These are phyloP conservation scores for Xylaria flabelliformis DNA, from an alignment of 495 filamentous ascomycete genomes.

Conservation along the genomic window DNA sequence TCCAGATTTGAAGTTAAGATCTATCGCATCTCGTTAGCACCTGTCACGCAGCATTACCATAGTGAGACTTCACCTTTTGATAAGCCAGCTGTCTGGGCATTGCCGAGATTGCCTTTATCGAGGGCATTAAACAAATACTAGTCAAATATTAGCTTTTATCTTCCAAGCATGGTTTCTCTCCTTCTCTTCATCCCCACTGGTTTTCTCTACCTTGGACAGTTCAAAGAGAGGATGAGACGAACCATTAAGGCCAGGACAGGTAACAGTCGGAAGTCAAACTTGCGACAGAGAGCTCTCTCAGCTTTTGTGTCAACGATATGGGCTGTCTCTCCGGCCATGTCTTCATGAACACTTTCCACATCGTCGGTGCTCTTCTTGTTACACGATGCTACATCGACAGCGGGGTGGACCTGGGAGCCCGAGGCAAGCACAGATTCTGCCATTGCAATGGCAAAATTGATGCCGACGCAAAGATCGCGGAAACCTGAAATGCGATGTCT, in stretches of 20 bases:
- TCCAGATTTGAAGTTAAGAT: slow-evolving; percentile 63
- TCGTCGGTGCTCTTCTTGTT: slow-evolving; percentile 31
- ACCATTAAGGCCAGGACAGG: slow-evolving; percentile 70
- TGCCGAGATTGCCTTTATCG: slow-evolving; percentile 73
- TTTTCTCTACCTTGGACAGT: not conserved
- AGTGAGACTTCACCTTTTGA: slow-evolving; percentile 48
- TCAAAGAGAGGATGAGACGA: slow-evolving; percentile 28
- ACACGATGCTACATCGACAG: slow-evolving; percentile 11
- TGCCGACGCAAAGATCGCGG: not conserved
- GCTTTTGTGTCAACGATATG: slow-evolving; percentile 49
- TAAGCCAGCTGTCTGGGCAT: slow-evolving; percentile 67
- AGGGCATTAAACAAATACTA: slow-evolving; percentile 66
- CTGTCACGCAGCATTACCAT: not conserved
- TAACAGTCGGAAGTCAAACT: slow-evolving; percentile 67
- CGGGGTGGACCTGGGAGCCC: not conserved
- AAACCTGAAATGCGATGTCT: not conserved
- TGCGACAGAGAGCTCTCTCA: slow-evolving; percentile 67
- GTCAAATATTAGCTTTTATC: slow-evolving; percentile 16
- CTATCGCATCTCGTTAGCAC: slow-evolving; percentile 36
- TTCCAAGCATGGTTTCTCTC: not conserved
- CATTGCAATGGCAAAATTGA: not conserved
- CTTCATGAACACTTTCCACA: slow-evolving; percentile 31
- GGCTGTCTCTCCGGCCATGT: slow-evolving; percentile 25
- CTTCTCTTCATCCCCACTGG: not conserved
- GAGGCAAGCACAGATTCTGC: slow-evolving; percentile 5